Evolutionary conservation across 495 filamentous ascomycete species (phyloP).

Genomic region (Xylaria longipes): DNA sequence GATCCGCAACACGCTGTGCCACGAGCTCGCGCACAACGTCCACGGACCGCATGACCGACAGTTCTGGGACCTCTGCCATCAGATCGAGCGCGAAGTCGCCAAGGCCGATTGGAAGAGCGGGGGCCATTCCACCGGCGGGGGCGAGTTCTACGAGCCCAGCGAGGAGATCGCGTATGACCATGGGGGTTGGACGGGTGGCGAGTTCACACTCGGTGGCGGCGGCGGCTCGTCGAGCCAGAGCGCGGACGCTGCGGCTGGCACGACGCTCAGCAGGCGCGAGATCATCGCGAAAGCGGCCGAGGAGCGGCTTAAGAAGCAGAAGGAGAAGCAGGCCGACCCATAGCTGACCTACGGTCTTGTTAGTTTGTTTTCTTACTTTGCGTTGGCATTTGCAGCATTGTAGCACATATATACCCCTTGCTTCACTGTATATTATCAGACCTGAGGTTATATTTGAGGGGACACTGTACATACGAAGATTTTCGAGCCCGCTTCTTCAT

Average conservation of each 20-base stretch:
- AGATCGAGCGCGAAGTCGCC: constrained; percentile 89
- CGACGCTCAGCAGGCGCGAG: constrained; percentile 63
- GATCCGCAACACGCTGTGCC: constrained; percentile 89
- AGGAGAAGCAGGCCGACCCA: constrained; percentile 49
- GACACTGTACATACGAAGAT: not conserved
- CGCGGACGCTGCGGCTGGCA: constrained; percentile 29
- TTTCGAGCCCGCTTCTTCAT: not conserved
- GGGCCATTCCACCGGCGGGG: constrained; percentile 66
- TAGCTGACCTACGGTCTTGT: constrained; percentile 20
- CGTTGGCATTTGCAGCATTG: constrained; percentile 7
- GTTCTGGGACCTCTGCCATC: constrained; percentile 86
- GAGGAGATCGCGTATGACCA: constrained; percentile 72
- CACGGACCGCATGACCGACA: constrained; percentile 78
- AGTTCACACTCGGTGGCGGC: constrained; percentile 78
- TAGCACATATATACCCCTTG: not conserved
- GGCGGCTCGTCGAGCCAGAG: constrained; percentile 38
- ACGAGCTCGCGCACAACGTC: constrained; percentile 94
- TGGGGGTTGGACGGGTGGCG: constrained; percentile 86
- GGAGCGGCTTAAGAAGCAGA: constrained; percentile 68
- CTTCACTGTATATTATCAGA: not conserved
- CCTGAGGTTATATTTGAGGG: not conserved
- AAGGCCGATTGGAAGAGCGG: constrained; percentile 74
- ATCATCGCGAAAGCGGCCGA: constrained; percentile 77
- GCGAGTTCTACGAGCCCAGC: constrained; percentile 71
- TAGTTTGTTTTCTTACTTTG: not conserved